phyloP scores from a whole-genome alignment of 768 basidiomycete species.

The Suillus sp. region DNA sequence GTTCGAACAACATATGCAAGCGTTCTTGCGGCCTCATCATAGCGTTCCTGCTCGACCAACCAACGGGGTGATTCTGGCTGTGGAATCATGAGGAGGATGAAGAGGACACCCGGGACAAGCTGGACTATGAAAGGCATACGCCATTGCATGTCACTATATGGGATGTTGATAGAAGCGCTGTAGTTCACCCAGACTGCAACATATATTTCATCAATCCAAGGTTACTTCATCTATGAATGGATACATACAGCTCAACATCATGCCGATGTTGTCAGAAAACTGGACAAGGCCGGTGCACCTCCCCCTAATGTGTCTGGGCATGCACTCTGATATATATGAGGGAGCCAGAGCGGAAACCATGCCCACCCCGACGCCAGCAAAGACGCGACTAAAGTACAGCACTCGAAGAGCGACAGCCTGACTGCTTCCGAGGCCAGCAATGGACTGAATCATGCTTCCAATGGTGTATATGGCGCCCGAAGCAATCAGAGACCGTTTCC shows the following conservation, averaged over 20 bases:
- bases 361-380: conserved; percentile 59
- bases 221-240: not conserved
- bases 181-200: conserved; percentile 46
- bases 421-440: conserved; percentile 41
- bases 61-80: conserved; percentile 53
- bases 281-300: conserved; percentile 45
- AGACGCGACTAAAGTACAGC: conserved; percentile 48
- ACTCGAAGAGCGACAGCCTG: conserved; percentile 34
- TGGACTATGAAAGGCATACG: conserved; percentile 49
- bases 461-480: conserved; percentile 45
- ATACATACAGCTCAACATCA: conserved; percentile 30
- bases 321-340: conserved; percentile 48
- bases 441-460: conserved; percentile 43
- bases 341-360: conserved; percentile 48
- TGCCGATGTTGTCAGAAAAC: conserved; percentile 28
- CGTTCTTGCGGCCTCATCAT: conserved; percentile 38
- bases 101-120: conserved; percentile 49
- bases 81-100: conserved; percentile 42
- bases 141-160: conserved; percentile 44
- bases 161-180: conserved; percentile 37
- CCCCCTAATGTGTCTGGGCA: conserved; percentile 44
- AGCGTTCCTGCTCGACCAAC: conserved; percentile 47
- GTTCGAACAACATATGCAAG: conserved; percentile 38
- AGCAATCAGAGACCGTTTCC: conserved; percentile 43
- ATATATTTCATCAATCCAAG: not conserved